phyloP scores from a whole-genome alignment of 352 stramenopile species.

The Phytophthora pistaciae region DNA sequence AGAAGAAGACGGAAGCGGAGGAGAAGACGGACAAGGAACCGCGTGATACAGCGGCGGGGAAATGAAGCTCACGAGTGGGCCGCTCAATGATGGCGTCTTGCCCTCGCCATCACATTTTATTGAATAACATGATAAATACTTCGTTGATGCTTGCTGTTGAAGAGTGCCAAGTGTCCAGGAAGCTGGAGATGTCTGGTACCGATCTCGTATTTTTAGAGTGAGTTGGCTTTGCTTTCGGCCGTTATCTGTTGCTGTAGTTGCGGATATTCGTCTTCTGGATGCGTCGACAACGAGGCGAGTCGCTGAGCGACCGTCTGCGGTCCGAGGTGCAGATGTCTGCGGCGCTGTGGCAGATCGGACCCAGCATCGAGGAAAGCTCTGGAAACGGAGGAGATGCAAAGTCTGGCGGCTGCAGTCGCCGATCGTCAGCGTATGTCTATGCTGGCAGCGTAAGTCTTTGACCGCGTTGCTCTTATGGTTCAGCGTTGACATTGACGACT shows the following conservation, averaged over 20 bases:
- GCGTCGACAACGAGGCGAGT: constrained; percentile 37
- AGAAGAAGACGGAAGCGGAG: constrained; percentile 15
- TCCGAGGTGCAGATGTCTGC: constrained; percentile 54
- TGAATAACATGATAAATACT: constrained; percentile 5
- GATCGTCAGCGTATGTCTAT: background rate
- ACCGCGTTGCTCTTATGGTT: background rate
- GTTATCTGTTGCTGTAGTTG: background rate
- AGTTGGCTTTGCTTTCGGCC: background rate
- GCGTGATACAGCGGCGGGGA: background rate
- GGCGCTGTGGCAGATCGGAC: constrained; percentile 21
- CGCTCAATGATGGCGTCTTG: no score
- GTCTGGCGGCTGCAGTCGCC: background rate
- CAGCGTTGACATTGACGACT: background rate
- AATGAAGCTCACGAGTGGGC: no score
- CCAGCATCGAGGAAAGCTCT: constrained; percentile 5
- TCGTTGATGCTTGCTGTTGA: background rate
- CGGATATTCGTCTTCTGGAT: constrained; percentile 17
- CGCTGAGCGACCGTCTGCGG: constrained; percentile 59
- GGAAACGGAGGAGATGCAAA: constrained; percentile 3
- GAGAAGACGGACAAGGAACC: constrained; percentile 2
- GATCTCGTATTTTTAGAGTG: constrained; percentile 5
- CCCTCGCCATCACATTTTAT: constrained; percentile 1
- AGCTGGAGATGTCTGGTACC: background rate
- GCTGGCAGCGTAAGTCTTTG: constrained; percentile 16
- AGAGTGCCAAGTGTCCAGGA: background rate